phyloP scores from a whole-genome alignment of 805 yeast species.

The Cyberlindnera subsufficiens region DNA sequence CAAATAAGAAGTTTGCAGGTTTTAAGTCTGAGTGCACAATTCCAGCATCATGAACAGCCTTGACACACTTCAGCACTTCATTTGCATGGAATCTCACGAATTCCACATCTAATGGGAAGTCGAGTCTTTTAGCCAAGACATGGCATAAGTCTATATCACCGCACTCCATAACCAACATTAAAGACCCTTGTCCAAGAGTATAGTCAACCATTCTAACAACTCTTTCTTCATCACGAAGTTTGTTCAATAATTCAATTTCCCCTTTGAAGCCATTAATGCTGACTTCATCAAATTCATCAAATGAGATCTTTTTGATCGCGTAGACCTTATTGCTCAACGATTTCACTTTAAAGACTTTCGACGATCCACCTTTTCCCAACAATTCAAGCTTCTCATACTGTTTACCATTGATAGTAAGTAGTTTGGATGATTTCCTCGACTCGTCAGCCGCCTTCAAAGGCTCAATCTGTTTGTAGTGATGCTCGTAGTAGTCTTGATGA shows the following conservation, averaged over 20 bases:
- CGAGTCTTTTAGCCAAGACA: slow-evolving; percentile 55
- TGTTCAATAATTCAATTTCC: slow-evolving; percentile 70
- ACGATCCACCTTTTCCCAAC: slow-evolving; percentile 88
- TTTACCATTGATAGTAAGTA: slow-evolving; percentile 46
- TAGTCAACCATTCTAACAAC: slow-evolving; percentile 78
- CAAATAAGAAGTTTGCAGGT: slow-evolving; percentile 71
- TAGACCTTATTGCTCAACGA: slow-evolving; percentile 49
- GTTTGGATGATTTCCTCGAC: slow-evolving; percentile 13
- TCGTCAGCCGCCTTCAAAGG: slow-evolving; percentile 22
- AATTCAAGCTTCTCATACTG: slow-evolving; percentile 71
- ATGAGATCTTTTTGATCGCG: slow-evolving; percentile 77
- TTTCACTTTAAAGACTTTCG: slow-evolving; percentile 81
- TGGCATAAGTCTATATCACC: slow-evolving; percentile 89
- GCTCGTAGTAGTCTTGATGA: slow-evolving; percentile 10
- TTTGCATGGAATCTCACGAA: slow-evolving; percentile 76
- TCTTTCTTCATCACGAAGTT: slow-evolving; percentile 53
- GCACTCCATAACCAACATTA: slow-evolving; percentile 85
- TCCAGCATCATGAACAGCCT: slow-evolving; percentile 81
- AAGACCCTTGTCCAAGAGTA: slow-evolving; percentile 56
- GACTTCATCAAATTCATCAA: slow-evolving; percentile 73
- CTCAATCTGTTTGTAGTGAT: slow-evolving; percentile 14
- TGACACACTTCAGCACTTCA: slow-evolving; percentile 76
- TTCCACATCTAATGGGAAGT: slow-evolving; percentile 52
- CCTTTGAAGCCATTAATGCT: slow-evolving; percentile 81
- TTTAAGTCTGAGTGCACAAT: slow-evolving; percentile 80